These are phyloP conservation scores for Vanderwaltozyma yarrowii DNA, from an alignment of 805 yeast species.

Conservation along the genomic window DNA sequence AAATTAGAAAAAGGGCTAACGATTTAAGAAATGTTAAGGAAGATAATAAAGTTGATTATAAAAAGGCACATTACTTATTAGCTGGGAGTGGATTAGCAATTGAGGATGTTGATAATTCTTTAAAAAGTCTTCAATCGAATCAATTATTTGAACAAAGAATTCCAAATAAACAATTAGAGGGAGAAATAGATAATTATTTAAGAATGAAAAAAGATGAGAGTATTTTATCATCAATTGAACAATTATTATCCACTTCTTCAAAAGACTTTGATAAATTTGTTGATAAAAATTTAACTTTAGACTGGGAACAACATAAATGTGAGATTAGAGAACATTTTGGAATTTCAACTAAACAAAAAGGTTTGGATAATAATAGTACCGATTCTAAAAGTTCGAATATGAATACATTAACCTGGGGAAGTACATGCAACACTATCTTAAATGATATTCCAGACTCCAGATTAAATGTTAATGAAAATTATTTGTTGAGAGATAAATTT, in stretches of 20 bases:
- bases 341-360: slow-evolving; percentile 31
- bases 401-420: background rate
- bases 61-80: slow-evolving; percentile 76
- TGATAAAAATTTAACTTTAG: slow-evolving; percentile 59
- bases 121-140: slow-evolving; percentile 35
- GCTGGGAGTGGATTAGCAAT: slow-evolving; percentile 85
- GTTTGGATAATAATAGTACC: slow-evolving; percentile 1
- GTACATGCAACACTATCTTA: slow-evolving; percentile 5
- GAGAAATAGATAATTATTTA: slow-evolving; percentile 2
- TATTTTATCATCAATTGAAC: slow-evolving; percentile 74
- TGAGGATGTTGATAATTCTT: slow-evolving; percentile 64
- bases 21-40: slow-evolving; percentile 42
- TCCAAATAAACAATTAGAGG: slow-evolving; percentile 5
- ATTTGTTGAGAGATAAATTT: slow-evolving; percentile 42
- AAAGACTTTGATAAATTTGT: slow-evolving; percentile 75
- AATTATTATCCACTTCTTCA: slow-evolving; percentile 60
- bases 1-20: slow-evolving; percentile 59
- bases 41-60: slow-evolving; percentile 27
- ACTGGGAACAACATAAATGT: slow-evolving; percentile 74
- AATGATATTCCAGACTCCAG: slow-evolving; percentile 25
- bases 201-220: slow-evolving; percentile 68
- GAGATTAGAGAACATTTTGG: slow-evolving; percentile 69
- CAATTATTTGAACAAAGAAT: slow-evolving; percentile 26
- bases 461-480: slow-evolving; percentile 35
- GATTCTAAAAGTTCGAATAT: slow-evolving; percentile 9